Percentiles rank a stretch among this genome's conserved stretches.
Evolutionary conservation across 2,329 filamentous ascomycete species (phyloP).

Genomic region (Aulographum hederae): DNA sequence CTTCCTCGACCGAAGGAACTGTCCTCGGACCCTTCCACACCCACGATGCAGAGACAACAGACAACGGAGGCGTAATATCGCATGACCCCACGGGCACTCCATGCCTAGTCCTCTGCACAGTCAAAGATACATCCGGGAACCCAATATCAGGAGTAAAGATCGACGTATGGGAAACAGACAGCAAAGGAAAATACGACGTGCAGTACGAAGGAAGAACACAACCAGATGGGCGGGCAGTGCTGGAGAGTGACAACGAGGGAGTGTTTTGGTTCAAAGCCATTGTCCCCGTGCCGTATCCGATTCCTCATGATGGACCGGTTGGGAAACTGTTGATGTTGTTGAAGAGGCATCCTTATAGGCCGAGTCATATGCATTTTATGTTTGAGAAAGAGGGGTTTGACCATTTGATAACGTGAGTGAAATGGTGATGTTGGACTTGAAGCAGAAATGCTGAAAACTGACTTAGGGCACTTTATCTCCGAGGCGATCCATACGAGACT

Average conservation of each 20-base stretch:
- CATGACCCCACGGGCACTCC: slow-evolving; percentile 51
- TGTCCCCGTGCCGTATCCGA: slow-evolving; percentile 69
- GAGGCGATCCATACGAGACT: slow-evolving; percentile 63
- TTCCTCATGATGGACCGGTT: slow-evolving; percentile 70
- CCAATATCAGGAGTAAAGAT: slow-evolving; percentile 50
- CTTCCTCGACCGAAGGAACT: slow-evolving; percentile 53
- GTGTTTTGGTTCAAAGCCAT: slow-evolving; percentile 74
- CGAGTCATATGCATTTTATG: slow-evolving; percentile 77
- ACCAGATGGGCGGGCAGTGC: slow-evolving; percentile 56
- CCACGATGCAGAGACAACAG: slow-evolving; percentile 46
- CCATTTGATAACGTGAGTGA: slow-evolving; percentile 65
- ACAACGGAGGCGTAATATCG: slow-evolving; percentile 43
- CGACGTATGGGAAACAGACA: slow-evolving; percentile 76
- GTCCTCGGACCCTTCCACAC: slow-evolving; percentile 74
- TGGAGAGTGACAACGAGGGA: slow-evolving; percentile 52
- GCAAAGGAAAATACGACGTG: slow-evolving; percentile 65
- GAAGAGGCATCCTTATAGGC: slow-evolving; percentile 59
- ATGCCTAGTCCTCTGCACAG: slow-evolving; percentile 53
- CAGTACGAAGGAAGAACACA: slow-evolving; percentile 46
- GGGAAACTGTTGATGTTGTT: slow-evolving; percentile 49
- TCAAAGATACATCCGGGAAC: slow-evolving; percentile 44
- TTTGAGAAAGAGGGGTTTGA: slow-evolving; percentile 66
- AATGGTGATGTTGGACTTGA: background rate
- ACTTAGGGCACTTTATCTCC: slow-evolving; percentile 53
- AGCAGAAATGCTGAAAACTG: background rate